Evolutionary conservation across 1,284 basidiomycete species (phyloP).

Genomic region (Ustilago cynodontis): DNA sequence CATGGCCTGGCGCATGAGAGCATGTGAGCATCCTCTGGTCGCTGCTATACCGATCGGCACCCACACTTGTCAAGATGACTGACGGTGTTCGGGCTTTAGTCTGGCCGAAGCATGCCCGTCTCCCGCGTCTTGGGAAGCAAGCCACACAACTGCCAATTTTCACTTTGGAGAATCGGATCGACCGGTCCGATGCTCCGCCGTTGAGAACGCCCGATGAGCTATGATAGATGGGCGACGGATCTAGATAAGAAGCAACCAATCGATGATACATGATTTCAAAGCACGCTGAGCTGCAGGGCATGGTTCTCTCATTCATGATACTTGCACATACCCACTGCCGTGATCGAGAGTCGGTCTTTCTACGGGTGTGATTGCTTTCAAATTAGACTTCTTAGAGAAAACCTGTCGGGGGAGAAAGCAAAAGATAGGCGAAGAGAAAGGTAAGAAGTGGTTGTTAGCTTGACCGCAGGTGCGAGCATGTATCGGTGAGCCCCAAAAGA

Average conservation of each 20-base stretch:
- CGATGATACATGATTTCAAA: neutral
- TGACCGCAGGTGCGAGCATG: too few relatives aligned
- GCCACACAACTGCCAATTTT: neutral
- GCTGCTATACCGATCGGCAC: neutral
- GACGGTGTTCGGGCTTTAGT: neutral
- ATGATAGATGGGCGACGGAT: neutral
- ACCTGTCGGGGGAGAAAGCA: neutral
- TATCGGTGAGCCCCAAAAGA: too few relatives aligned
- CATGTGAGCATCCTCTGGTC: neutral
- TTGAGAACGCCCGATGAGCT: neutral
- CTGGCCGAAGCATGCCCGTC: conserved; percentile 14
- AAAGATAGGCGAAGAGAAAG: neutral
- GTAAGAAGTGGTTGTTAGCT: neutral
- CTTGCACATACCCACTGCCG: too few relatives aligned
- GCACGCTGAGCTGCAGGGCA: neutral
- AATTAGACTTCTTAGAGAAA: neutral
- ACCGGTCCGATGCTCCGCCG: neutral
- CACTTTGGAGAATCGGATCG: neutral
- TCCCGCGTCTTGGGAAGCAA: conserved; percentile 14
- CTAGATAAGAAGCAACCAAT: neutral
- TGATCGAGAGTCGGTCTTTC: too few relatives aligned
- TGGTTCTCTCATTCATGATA: too few relatives aligned
- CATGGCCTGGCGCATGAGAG: neutral
- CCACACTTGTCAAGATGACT: neutral
- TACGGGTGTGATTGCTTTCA: neutral